Percentiles rank a stretch among this genome's conserved stretches.
phyloP scores from a whole-genome alignment of 148 eudicot species.

The Nepenthes gracilis region DNA sequence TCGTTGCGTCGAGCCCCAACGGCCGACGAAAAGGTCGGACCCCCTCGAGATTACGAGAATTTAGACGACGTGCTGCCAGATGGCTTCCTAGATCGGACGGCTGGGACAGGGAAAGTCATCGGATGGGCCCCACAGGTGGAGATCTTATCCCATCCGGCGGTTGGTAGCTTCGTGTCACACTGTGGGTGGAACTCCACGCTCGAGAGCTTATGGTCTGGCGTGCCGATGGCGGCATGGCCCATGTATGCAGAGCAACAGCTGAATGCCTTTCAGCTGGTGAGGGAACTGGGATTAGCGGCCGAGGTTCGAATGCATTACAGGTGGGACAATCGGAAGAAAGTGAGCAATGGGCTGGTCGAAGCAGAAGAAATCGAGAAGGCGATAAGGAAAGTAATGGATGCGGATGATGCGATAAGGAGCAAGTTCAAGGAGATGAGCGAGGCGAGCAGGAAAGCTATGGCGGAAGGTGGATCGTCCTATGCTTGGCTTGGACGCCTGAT shows the following conservation, averaged over 20 bases:
- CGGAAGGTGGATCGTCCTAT: slow-evolving; percentile 6
- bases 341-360: background rate
- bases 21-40: background rate
- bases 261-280: background rate
- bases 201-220: slow-evolving; percentile 7
- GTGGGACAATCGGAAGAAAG: background rate
- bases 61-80: background rate
- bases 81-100: background rate
- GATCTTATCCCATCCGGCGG: background rate
- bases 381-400: background rate
- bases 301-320: background rate
- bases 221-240: slow-evolving; percentile 9
- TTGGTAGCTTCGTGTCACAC: slow-evolving; percentile 2
- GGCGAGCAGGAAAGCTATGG: background rate
- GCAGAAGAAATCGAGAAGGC: background rate
- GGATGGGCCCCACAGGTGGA: slow-evolving; percentile 1
- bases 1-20: slow-evolving; percentile 7
- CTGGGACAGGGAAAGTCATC: background rate
- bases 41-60: background rate
- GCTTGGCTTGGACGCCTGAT: slow-evolving; percentile 1
- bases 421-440: slow-evolving; percentile 10
- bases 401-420: background rate
- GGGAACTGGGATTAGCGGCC: background rate
- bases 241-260: slow-evolving; percentile 8
- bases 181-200: slow-evolving; percentile 5